phyloP scores from a whole-genome alignment of 2,329 filamentous ascomycete genomes.

The Fusarium torulosum region DNA sequence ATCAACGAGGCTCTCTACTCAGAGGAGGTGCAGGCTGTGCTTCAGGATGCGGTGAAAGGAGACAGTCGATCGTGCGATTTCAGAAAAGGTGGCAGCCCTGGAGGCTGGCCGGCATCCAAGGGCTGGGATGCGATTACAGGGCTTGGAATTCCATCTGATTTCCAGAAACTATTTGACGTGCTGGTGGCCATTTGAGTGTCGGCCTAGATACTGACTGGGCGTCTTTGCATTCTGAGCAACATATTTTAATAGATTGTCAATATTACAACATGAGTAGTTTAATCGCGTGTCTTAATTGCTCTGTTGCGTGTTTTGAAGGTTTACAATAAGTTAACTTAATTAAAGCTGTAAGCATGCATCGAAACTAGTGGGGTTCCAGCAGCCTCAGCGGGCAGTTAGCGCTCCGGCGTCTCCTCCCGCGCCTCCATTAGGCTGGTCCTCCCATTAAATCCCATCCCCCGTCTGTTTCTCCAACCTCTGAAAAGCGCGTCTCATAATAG shows the following conservation, averaged over 20 bases:
- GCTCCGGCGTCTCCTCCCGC: constrained; percentile 19
- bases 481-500: constrained; percentile 39
- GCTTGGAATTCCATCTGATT: constrained; percentile 60
- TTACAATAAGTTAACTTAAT: neutral
- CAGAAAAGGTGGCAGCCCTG: constrained; percentile 48
- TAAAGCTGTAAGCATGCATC: neutral
- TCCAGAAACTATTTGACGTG: constrained; percentile 54
- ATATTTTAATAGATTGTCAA: neutral
- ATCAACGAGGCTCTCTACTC: constrained; percentile 65
- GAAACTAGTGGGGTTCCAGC: constrained; percentile 6
- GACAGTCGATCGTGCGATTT: constrained; percentile 57
- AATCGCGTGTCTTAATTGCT: neutral
- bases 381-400: constrained; percentile 23
- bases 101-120: constrained; percentile 59
- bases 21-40: constrained; percentile 50
- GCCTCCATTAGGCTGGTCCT: neutral
- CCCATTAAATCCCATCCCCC: constrained; percentile 16
- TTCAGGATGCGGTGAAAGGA: constrained; percentile 59
- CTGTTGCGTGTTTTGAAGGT: neutral
- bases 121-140: constrained; percentile 66
- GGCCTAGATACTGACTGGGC: neutral
- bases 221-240: neutral
- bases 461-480: constrained; percentile 27
- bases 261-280: neutral
- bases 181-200: constrained; percentile 44